Evolutionary conservation across 306 rosid genomes (phyloP).

Genomic region (Ceratonia siliqua): DNA sequence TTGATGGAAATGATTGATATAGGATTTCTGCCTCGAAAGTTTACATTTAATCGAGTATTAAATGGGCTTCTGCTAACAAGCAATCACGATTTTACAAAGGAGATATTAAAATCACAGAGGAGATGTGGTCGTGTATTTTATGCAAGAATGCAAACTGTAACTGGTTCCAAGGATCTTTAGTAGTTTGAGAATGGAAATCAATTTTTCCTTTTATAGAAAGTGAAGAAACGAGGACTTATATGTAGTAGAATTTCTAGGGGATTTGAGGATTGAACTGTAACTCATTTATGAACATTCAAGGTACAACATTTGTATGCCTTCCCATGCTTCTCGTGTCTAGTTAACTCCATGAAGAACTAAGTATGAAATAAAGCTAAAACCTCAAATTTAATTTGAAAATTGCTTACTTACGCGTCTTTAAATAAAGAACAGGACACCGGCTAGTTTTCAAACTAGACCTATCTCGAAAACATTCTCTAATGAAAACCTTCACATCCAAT

Average conservation of each 20-base stretch:
- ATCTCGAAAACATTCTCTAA: no score
- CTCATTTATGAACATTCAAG: background rate
- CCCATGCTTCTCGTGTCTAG: no score
- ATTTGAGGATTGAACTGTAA: background rate
- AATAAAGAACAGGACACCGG: no score
- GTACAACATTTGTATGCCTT: background rate
- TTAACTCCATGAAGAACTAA: no score
- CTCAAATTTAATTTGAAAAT: no score
- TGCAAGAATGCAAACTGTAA: background rate
- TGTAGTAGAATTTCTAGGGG: background rate
- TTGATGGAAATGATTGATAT: slow-evolving; percentile 80
- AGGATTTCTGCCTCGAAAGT: slow-evolving; percentile 77
- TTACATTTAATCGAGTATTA: slow-evolving; percentile 67
- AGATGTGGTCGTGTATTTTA: slow-evolving; percentile 56
- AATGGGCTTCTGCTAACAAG: slow-evolving; percentile 78
- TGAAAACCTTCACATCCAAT: background rate
- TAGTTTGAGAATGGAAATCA: background rate
- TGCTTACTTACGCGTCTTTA: no score
- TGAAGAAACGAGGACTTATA: background rate
- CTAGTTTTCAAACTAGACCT: no score
- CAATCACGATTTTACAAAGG: slow-evolving; percentile 78
- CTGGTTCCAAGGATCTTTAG: background rate
- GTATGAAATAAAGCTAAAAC: no score
- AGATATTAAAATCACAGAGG: slow-evolving; percentile 72
- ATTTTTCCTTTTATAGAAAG: background rate